Evolutionary conservation across 2,329 filamentous ascomycete genomes (phyloP).

Genomic region (Sclerotinia subarctica): DNA sequence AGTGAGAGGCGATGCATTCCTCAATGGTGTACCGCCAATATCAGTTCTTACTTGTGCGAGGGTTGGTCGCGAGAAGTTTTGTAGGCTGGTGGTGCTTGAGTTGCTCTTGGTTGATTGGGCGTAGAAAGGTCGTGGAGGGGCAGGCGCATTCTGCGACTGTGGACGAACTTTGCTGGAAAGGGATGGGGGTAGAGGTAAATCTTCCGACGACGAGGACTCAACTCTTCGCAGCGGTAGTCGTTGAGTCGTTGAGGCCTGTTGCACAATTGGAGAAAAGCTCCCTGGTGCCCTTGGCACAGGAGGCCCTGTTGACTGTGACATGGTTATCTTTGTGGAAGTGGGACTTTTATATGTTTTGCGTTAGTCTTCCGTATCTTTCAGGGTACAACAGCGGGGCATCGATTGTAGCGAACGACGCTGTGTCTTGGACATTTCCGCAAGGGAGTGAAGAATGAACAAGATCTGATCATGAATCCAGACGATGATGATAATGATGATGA

Average conservation of each 20-base stretch:
- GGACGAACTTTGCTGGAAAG: slow-evolving; percentile 41
- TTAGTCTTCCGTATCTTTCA: slow-evolving; percentile 18
- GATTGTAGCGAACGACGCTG: slow-evolving; percentile 17
- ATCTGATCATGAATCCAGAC: neutral
- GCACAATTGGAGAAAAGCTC: slow-evolving; percentile 38
- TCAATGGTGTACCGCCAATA: slow-evolving; percentile 27
- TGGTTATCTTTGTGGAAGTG: slow-evolving; percentile 24
- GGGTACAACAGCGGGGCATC: slow-evolving; percentile 21
- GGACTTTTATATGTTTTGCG: slow-evolving; percentile 20
- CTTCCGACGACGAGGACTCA: slow-evolving; percentile 48
- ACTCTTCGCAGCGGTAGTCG: slow-evolving; percentile 45
- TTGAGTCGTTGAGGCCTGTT: slow-evolving; percentile 33
- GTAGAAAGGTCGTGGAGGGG: slow-evolving; percentile 47
- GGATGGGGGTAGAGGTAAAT: slow-evolving; percentile 37
- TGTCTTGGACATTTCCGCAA: slow-evolving; percentile 15
- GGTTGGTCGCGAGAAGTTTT: slow-evolving; percentile 58
- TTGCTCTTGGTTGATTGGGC: slow-evolving; percentile 48
- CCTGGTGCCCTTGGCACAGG: slow-evolving; percentile 33
- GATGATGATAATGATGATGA: neutral
- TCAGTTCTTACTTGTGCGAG: slow-evolving; percentile 25
- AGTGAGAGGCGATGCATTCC: slow-evolving; percentile 45
- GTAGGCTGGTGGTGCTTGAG: slow-evolving; percentile 46
- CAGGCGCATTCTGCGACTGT: slow-evolving; percentile 45
- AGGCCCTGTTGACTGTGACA: slow-evolving; percentile 32
- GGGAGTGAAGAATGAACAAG: neutral